Evolutionary conservation across 352 stramenopile genomes (phyloP), one percentile per base, ranked within the genome.

Genomic region (Globisporangium irregulare): DNA sequence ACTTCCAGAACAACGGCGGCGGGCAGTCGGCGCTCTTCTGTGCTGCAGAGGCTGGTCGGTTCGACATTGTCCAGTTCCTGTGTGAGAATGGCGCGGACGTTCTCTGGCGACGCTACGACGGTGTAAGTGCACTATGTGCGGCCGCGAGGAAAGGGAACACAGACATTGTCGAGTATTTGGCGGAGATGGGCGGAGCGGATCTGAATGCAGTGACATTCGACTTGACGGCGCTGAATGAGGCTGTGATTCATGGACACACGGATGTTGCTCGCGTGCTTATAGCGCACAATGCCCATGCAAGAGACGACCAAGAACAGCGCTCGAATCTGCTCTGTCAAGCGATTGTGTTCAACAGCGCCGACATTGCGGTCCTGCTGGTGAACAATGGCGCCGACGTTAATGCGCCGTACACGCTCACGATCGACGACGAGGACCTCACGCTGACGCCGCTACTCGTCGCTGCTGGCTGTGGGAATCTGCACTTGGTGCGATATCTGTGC

Each of bases 81-180:
- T 59, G 54, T 22, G 54, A 59, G 27, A n/a, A 29, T 29, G 54
- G 54, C 6, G 54, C 54, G 54, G 4, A 59, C 54, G 54, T 59
- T 32, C 34, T 59, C 25, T 59, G 54, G 25, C 54, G 54, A 5
- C 54, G 54, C 27, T 59, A 41, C 27, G 54, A 59, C 20, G 54
- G 54, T 14, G 25, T 59, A 27, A 59, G 25, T 32, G 54, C 54
- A 27, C 54, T 59, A 6, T 59, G 54, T n/a, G 34, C 34, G 5
- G 25, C 54, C 2, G 54, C 54, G 24, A 59, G 12, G 20, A 59
- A 59, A 29, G 54, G 54, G 1, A 22, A n/a, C n/a, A 27, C 54
- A 3, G 54, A 59, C 54, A 22, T 59, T 20, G 54, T 59, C 25
- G 54, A 59, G 25, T 59, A 59, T 27, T 32, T 59, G 18, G 54